These are phyloP conservation scores for Salix arbutifolia DNA, from an alignment of 345 rosid genomes.

Conservation along the genomic window DNA sequence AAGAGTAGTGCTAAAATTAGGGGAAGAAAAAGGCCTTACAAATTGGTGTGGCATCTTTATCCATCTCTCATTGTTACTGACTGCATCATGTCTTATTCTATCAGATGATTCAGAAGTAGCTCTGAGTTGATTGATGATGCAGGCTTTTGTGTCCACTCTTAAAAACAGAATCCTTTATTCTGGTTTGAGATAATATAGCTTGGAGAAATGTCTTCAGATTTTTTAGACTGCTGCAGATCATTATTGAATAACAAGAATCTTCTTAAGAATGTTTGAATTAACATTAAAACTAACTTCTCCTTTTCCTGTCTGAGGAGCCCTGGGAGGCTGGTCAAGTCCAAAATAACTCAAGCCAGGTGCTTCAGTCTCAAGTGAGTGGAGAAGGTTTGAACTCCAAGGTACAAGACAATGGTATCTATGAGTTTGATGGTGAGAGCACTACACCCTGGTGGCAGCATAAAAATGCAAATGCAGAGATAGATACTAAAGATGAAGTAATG, in stretches of 20 bases:
- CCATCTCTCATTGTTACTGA: background rate
- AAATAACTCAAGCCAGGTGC: conserved; percentile 38
- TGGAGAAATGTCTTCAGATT: background rate
- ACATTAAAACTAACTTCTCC: background rate
- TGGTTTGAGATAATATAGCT: background rate
- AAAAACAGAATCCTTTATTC: background rate
- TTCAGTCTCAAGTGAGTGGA: conserved; percentile 28
- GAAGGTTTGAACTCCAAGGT: conserved; percentile 38
- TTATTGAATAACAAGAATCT: background rate
- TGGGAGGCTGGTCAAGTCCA: conserved; percentile 63
- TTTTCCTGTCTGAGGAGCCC: conserved; percentile 44
- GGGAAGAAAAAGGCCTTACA: background rate
- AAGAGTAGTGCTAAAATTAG: background rate
- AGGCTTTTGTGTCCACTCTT: background rate
- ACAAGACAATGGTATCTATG: conserved; percentile 41
- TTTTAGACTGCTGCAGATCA: background rate
- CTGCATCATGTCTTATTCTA: background rate
- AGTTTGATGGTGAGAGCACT: conserved; percentile 29
- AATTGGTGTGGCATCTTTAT: background rate
- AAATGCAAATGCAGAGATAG: conserved; percentile 59
- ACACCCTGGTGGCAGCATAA: conserved; percentile 77
- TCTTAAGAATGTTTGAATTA: background rate
- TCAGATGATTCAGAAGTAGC: background rate
- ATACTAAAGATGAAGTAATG: conserved; percentile 46
- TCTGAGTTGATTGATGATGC: background rate